Base-by-base conservation (phyloP, 306 rosid genomes). In the Gleditsia sinensis region DNA sequence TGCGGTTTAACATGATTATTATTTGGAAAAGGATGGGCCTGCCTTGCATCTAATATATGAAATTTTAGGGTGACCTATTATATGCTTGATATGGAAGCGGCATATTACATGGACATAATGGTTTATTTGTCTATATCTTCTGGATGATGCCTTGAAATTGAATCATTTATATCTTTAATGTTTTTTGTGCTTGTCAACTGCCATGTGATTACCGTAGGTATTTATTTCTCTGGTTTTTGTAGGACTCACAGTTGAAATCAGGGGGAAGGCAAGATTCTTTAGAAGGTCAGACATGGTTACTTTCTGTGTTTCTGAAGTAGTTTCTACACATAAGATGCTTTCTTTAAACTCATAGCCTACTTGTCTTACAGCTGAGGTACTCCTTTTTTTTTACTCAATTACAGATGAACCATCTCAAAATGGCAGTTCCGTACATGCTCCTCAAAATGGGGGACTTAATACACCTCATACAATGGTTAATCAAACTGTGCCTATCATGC, bases 171-270 rank as follows among this genome's bases (percentile, higher is more conserved):
- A n/a, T n/a, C n/a, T n/a, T n/a, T n/a, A n/a, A 49, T 40, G 21
- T 60, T 37, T 65, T 65, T 27, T 78, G 60, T 66, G 33, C 64
- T 66, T 43, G 71, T 72, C 59, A 75, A 56, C 34, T 46, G 11
- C 8, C 36, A 5, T 63, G 61, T 40, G 54, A 32, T 32, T 50
- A 30, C 53, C 61, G 5, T 64, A 48, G 19, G 12, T 55, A 34
- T 51, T 82, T 27, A 45, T 69, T 81, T 75, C 34, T 64, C 69
- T 78, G 57, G 51, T 17, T 66, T 69, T 57, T 82, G 72, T 78
- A 94, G 99, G 97, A 86, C 78, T 94, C 92, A 14, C 96, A 88
- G 76, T 65, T 81, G 83, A 94, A 94, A 81, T 88, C 96, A 1
- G 95, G 92, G 69, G 88, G 88, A 48, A 85, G 93, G 79, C 92